Base-by-base conservation (phyloP, 257 asterid species). In the Plantago ovata region DNA sequence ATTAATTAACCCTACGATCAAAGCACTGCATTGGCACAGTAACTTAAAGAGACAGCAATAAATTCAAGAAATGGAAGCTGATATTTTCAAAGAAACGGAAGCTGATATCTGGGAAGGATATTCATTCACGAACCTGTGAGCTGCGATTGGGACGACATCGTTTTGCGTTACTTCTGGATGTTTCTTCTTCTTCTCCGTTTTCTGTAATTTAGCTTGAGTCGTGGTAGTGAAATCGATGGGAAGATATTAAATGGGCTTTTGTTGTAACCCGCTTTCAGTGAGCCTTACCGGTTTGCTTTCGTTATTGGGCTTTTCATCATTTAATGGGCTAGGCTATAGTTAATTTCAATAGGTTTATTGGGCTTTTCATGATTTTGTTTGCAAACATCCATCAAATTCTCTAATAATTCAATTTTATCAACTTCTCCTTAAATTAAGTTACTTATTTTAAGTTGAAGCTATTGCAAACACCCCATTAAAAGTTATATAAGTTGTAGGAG, bases 81-180 rank as follows among this genome's bases (percentile, higher is more conserved):
- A 32, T 24, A 19, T 40, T 54, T 9, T 46, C 21, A 16, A n/a
- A 7, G 6, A 50, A 44, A 20, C 41, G 14, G 9, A 56, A 2
- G 9, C 16, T 6, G 6, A 14, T 56, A 28, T 28, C 36, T 4
- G 33, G 50, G 45, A 55, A 54, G 0, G 20, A 47, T 33, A 46
- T 36, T 33, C 16, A 8, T 19, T 41, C 5, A 50, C 47, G 48
- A 52, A 56, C 73, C 38, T 7, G 69, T 67, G 46, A 59, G 66
- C 58, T 58, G 71, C 21, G 81, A 56, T 13, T 66, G 41, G 57
- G 75, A 61, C 69, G 85, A 58, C 85, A 72, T 75, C 57, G 77
- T 70, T 32, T 38, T 45, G 33, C 53, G 65, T 23, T 41, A 14
- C 54, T 54, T 60, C 69, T 19, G 60, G 74, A 62, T 24, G 60